Percentiles rank a stretch among this genome's conserved stretches.
phyloP scores from a whole-genome alignment of 306 rosid genomes.

The Canavalia ensiformis region DNA sequence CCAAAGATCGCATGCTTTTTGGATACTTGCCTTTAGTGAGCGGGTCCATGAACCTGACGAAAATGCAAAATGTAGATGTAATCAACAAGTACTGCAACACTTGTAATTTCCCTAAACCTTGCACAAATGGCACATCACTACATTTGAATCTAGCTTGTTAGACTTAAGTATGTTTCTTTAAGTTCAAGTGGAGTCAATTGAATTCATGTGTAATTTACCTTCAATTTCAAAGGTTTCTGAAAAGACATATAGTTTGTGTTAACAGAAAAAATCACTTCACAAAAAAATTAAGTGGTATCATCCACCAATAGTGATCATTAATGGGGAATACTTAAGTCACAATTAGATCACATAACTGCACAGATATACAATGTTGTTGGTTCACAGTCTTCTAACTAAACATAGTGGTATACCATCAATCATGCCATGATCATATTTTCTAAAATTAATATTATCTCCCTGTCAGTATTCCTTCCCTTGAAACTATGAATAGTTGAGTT shows the following conservation, averaged over 20 bases:
- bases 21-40: slow-evolving; percentile 57
- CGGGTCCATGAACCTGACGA: slow-evolving; percentile 51
- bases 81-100: slow-evolving; percentile 16
- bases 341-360: slow-evolving; percentile 20
- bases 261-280: slow-evolving; percentile 14
- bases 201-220: slow-evolving; percentile 17
- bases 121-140: slow-evolving; percentile 14
- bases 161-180: background rate
- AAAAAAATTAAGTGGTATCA: slow-evolving; percentile 2
- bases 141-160: slow-evolving; percentile 29
- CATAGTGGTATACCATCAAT: slow-evolving; percentile 1
- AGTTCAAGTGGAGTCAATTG: slow-evolving; percentile 26
- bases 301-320: background rate
- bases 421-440: slow-evolving; percentile 30
- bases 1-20: slow-evolving; percentile 53
- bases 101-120: background rate
- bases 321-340: slow-evolving; percentile 8
- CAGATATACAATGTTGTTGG: slow-evolving; percentile 15
- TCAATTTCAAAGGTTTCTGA: background rate
- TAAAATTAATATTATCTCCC: slow-evolving; percentile 17
- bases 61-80: slow-evolving; percentile 41
- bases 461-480: slow-evolving; percentile 3
- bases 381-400: slow-evolving; percentile 15
- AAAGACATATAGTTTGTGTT: slow-evolving; percentile 6
- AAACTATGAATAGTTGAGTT: slow-evolving; percentile 35